Base-by-base conservation (phyloP, 2,329 filamentous ascomycete genomes). In the Boeremia lycopersici region DNA sequence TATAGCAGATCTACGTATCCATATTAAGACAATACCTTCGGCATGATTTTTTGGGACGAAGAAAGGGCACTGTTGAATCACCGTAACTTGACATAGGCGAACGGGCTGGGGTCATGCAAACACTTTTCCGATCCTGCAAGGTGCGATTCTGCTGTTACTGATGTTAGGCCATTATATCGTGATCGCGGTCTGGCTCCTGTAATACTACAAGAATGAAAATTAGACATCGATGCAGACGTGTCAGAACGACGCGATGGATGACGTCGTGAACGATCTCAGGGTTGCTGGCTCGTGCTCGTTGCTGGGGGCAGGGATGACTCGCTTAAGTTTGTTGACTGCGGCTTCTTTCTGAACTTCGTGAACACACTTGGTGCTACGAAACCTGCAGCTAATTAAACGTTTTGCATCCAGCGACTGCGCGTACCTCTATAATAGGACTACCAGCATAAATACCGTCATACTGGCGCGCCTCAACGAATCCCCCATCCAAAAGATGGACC, bases 401-500 rank as follows among this genome's bases (percentile, higher is more conserved):
- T 42, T 39, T 56, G 40, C 47, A 57, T 44, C 54, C 36, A 52
- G 56, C 47, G 36, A 43, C 38, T 10, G 36, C 48, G 54, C 48
- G 13, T 34, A 42, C 39, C 34, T 52, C 31, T 43, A 46, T 28
- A 36, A 52, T 31, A 52, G 25, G 31, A 12, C 4, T 35, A 28
- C n/a, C 17, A 38, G 36, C 23, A 31, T 41, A 59, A 53, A 35
- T 34, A 72, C 64, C 68, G 68, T 61, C 64, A 73, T 71, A 61
- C 64, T 74, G 72, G 72, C 72, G 66, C 66, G 67, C 60, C 68
- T 74, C 64, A 73, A 70, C 64, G 71, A 73, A 54, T 63, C 61
- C 44, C 64, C 72, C 67, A 64, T 68, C 65, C 62, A 56, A 30
- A 55, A 55, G 52, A 75, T 75, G 71, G 53, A 56, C 23, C 48